phyloP scores from a whole-genome alignment of 2,329 filamentous ascomycete species.

The Ilyonectria destructans region DNA sequence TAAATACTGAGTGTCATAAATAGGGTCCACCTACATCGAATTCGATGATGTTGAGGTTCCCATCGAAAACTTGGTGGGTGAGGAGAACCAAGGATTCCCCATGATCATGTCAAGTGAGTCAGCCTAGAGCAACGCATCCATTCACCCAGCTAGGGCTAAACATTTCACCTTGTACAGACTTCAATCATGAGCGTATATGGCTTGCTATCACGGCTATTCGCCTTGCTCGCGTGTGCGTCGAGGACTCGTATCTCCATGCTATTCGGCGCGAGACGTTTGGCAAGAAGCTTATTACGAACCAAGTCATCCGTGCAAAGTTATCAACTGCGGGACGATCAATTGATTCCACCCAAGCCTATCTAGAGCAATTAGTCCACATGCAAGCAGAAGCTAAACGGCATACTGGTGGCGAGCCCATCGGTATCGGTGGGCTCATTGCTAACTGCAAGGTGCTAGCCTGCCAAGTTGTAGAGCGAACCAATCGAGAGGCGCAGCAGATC shows the following conservation, averaged over 20 bases:
- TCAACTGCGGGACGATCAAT: constrained; percentile 71
- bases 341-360: constrained; percentile 58
- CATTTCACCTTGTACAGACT: constrained; percentile 54
- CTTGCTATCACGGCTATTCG: constrained; percentile 72
- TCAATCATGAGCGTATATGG: constrained; percentile 72
- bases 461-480: constrained; percentile 27
- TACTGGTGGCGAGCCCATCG: not conserved
- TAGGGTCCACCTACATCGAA: constrained; percentile 36
- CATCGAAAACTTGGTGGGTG: constrained; percentile 28
- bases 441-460: constrained; percentile 29
- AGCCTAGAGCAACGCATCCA: too few species aligned
- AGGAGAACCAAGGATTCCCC: constrained; percentile 37
- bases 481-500: constrained; percentile 67
- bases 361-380: constrained; percentile 35
- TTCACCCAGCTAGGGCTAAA: too few species aligned
- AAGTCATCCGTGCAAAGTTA: constrained; percentile 74
- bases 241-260: constrained; percentile 68
- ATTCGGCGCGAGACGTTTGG: constrained; percentile 71
- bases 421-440: constrained; percentile 26
- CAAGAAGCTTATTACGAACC: constrained; percentile 69
- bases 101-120: constrained; percentile 37
- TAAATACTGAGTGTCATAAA: not conserved
- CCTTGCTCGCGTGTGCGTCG: constrained; percentile 69
- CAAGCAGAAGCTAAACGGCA: not conserved
- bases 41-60: constrained; percentile 38